Evolutionary conservation across 2,329 filamentous ascomycete species (phyloP).

Genomic region (Beauveria pseudobassiana): DNA sequence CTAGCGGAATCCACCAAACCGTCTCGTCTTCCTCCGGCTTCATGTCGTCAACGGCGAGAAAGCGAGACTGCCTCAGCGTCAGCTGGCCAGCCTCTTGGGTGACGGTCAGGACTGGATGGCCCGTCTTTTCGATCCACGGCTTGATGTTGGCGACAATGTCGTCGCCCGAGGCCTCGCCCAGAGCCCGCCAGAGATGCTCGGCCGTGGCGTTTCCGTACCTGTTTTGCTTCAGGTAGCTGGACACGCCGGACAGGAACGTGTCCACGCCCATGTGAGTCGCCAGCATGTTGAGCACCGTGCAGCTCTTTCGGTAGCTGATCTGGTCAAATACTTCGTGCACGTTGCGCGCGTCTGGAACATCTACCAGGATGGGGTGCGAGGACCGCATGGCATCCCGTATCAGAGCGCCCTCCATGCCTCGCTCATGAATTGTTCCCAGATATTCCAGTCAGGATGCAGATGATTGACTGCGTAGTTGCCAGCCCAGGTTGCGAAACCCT

Average conservation of each 20-base stretch:
- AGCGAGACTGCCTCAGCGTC: conserved; percentile 87
- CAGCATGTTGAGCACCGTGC: conserved; percentile 93
- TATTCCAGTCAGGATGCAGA: conserved; percentile 97
- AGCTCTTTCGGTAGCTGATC: conserved; percentile 96
- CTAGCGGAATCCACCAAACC: conserved; percentile 82
- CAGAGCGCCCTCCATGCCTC: conserved; percentile 81
- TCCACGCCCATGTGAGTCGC: conserved; percentile 92
- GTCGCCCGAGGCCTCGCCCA: conserved; percentile 87
- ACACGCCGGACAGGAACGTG: conserved; percentile 86
- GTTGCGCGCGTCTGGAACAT: conserved; percentile 88
- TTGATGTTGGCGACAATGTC: conserved; percentile 88
- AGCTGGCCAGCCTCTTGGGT: conserved; percentile 63
- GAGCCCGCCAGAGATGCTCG: conserved; percentile 79
- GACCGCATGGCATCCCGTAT: conserved; percentile 84
- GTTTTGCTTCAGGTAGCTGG: conserved; percentile 87
- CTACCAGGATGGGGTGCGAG: conserved; percentile 93
- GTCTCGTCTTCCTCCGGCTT: conserved; percentile 87
- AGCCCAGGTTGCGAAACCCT: conserved; percentile 64
- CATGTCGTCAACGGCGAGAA: conserved; percentile 84
- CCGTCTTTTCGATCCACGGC: conserved; percentile 95
- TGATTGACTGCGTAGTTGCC: conserved; percentile 72
- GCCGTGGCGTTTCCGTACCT: conserved; percentile 94
- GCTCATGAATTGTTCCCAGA: conserved; percentile 91
- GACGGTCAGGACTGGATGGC: conserved; percentile 84
- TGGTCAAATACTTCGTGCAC: conserved; percentile 98